Percentiles rank a stretch among this genome's conserved stretches.
phyloP scores from a whole-genome alignment of 495 filamentous ascomycete species.

The Gamarada debralockiae region DNA sequence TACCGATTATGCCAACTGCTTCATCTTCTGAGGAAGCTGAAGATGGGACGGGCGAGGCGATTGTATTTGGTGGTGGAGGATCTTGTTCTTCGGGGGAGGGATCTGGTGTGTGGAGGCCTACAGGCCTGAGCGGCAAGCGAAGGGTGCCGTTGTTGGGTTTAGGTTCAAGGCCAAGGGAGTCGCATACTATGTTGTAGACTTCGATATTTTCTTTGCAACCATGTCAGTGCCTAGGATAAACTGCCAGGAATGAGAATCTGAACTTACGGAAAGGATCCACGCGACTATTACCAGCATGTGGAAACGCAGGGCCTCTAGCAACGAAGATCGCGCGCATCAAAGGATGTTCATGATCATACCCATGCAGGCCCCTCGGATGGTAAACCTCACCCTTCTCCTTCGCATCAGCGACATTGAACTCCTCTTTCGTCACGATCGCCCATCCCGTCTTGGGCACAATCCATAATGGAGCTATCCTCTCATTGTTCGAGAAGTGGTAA shows the following conservation, averaged over 20 bases:
- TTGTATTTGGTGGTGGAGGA: background rate
- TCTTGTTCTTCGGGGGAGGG: constrained; percentile 15
- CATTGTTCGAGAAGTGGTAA: constrained; percentile 81
- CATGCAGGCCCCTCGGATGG: constrained; percentile 75
- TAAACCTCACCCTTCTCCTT: constrained; percentile 61
- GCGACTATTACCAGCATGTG: constrained; percentile 74
- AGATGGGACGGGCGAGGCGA: background rate
- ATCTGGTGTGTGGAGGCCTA: constrained; percentile 21
- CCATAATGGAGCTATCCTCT: constrained; percentile 89
- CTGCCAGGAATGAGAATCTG: background rate
- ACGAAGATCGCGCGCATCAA: constrained; percentile 93
- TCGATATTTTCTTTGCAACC: constrained; percentile 67
- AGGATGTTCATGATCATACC: constrained; percentile 85
- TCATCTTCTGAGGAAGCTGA: constrained; percentile 2
- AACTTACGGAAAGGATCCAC: constrained; percentile 80
- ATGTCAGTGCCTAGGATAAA: background rate
- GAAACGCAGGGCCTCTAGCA: constrained; percentile 83
- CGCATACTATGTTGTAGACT: constrained; percentile 92
- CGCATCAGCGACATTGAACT: constrained; percentile 66
- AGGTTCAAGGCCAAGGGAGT: constrained; percentile 66
- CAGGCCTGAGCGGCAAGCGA: constrained; percentile 57
- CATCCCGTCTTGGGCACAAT: constrained; percentile 87
- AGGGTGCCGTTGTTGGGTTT: constrained; percentile 85
- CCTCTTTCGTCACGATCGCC: constrained; percentile 75
- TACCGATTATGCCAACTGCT: constrained; percentile 14